Conservation (phyloP, 352 stramenopile genomes). For the Phytopythium ostracodes region DNA sequence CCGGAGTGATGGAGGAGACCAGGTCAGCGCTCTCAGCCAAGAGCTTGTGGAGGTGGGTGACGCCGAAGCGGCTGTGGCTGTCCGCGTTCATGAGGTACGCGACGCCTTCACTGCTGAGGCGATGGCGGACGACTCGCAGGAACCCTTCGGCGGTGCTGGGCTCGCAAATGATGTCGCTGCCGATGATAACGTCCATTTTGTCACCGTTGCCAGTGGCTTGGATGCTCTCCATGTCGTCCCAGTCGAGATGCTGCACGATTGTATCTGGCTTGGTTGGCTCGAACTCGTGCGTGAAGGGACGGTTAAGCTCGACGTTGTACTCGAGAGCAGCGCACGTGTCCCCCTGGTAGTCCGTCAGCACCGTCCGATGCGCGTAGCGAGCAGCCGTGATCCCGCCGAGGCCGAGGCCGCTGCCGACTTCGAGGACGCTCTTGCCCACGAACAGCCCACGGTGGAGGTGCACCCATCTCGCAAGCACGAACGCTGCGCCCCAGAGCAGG, state of each 20-base stretch:
- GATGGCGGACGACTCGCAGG: conserved; percentile 63
- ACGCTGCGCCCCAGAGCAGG: conserved; percentile 75
- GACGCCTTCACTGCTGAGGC: conserved; percentile 45
- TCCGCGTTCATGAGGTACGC: conserved; percentile 87
- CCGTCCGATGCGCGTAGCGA: conserved; percentile 52
- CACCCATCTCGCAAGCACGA: conserved; percentile 78
- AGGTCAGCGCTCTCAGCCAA: conserved; percentile 53
- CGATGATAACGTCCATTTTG: conserved; percentile 80
- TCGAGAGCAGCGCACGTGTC: conserved; percentile 71
- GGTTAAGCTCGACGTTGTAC: conserved; percentile 82
- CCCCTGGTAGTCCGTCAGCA: conserved; percentile 82
- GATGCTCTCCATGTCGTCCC: conserved; percentile 70
- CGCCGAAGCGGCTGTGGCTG: conserved; percentile 83
- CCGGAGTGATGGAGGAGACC: conserved; percentile 66
- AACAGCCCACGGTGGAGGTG: conserved; percentile 78
- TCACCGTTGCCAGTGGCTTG: conserved; percentile 23
- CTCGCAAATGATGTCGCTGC: conserved; percentile 87
- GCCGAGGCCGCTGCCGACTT: conserved; percentile 81
- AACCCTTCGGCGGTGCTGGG: conserved; percentile 86
- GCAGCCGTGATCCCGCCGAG: conserved; percentile 76
- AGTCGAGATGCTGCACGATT: conserved; percentile 61
- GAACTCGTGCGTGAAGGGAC: conserved; percentile 61
- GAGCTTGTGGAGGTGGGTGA: conserved; percentile 64
- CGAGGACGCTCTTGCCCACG: conserved; percentile 60
- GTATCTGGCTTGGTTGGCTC: conserved; percentile 49